Percentiles rank a stretch among this genome's conserved stretches.
These are phyloP conservation scores for Elsinoe batatas DNA, from an alignment of 2,329 filamentous ascomycete genomes.

Conservation along the genomic window DNA sequence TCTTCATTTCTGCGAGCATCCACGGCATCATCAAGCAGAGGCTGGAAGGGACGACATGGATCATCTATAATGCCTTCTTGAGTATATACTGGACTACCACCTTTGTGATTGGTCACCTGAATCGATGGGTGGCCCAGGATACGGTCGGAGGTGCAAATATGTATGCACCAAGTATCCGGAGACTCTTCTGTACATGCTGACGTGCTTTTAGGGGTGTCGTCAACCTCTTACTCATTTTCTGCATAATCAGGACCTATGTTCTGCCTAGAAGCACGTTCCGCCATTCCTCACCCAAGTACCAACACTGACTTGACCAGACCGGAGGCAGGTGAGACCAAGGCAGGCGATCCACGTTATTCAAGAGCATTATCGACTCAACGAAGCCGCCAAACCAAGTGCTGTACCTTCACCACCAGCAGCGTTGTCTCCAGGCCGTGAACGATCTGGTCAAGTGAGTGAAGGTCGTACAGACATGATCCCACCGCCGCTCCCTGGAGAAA, in stretches of 20 bases:
- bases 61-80: neutral
- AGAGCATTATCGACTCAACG: neutral
- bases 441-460: neutral
- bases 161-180: neutral
- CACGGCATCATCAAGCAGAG: neutral
- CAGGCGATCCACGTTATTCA: neutral
- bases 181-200: neutral
- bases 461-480: neutral
- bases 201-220: neutral
- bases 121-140: neutral
- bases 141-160: neutral
- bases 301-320: neutral
- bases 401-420: neutral
- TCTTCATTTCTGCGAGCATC: neutral
- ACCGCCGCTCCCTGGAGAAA: neutral
- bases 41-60: neutral
- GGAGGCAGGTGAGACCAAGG: neutral
- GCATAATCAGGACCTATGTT: neutral
- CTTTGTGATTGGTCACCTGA: neutral
- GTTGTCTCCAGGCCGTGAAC: neutral
- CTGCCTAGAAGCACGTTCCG: neutral
- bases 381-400: neutral
- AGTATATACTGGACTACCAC: neutral
- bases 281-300: neutral
- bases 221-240: neutral